These are phyloP conservation scores for Begonia masoniana DNA, from an alignment of 306 rosid genomes.

Conservation along the genomic window DNA sequence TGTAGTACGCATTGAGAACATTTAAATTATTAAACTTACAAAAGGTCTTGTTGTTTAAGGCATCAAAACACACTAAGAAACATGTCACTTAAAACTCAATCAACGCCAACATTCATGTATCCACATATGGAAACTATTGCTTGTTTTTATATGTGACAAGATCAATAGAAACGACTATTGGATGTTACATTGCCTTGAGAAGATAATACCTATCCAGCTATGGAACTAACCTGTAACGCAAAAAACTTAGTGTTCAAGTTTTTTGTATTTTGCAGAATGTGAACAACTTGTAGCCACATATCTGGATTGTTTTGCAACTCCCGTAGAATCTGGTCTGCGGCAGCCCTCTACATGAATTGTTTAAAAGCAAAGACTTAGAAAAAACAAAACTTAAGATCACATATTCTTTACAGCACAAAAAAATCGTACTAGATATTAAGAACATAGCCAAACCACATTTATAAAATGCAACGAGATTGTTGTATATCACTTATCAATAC, in stretches of 20 bases:
- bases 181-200: not conserved
- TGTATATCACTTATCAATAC: no score
- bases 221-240: conserved; percentile 81
- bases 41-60: no score
- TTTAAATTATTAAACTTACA: no score
- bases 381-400: not conserved
- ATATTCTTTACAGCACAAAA: not conserved
- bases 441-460: no score
- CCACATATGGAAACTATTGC: no score
- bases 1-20: no score
- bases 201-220: not conserved
- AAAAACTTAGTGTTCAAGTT: conserved; percentile 91
- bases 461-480: no score
- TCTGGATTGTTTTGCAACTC: conserved; percentile 89
- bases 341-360: conserved; percentile 46
- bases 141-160: no score
- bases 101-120: no score
- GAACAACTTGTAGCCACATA: conserved; percentile 99
- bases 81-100: no score
- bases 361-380: not conserved
- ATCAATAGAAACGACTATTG: no score
- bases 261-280: conserved; percentile 65
- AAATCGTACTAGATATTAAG: not conserved
- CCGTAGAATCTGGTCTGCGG: conserved; percentile 85
- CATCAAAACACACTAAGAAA: no score